Evolutionary conservation across 169 alveolate species (phyloP).

Genomic region (Eimeria necatrix): DNA sequence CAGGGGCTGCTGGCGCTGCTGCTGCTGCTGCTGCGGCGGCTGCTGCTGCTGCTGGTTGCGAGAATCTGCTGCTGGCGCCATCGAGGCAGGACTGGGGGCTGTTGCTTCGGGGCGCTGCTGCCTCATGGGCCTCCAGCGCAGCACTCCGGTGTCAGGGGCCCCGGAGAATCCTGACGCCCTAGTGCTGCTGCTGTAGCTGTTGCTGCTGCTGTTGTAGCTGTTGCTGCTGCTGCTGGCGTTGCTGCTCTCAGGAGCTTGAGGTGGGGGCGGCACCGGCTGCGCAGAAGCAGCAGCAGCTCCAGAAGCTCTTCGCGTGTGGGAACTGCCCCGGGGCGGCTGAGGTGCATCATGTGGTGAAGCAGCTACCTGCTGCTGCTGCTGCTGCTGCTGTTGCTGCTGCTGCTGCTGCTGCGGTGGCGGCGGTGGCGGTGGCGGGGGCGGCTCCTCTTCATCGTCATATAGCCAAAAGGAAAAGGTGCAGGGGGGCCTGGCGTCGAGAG

Average conservation of each 20-base stretch:
- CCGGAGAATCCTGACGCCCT: conserved; percentile 26
- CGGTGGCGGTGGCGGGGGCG: conserved; percentile 4
- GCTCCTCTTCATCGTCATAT: conserved; percentile 74
- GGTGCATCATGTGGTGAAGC: conserved; percentile 20
- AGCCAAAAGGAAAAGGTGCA: conserved; percentile 84
- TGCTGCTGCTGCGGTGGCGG: conserved; percentile 35
- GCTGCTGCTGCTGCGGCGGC: conserved; percentile 52
- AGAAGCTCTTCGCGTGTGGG: not conserved
- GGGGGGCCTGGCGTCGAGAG: conserved; percentile 82
- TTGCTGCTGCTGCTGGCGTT: conserved; percentile 30
- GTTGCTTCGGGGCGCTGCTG: conserved; percentile 39
- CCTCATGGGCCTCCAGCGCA: conserved; percentile 64
- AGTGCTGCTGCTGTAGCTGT: conserved; percentile 36
- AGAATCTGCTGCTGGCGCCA: not conserved
- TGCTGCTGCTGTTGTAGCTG: not conserved
- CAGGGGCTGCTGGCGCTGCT: conserved; percentile 10
- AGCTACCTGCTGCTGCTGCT: conserved; percentile 16
- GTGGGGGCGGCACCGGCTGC: conserved; percentile 56
- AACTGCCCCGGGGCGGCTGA: conserved; percentile 9
- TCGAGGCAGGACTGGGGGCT: conserved; percentile 5
- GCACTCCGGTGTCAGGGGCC: conserved; percentile 52
- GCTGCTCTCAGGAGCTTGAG: not conserved
- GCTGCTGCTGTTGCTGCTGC: conserved; percentile 17
- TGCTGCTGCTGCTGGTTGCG: conserved; percentile 56
- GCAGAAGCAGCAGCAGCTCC: not conserved